Base-by-base conservation (phyloP, 352 stramenopile genomes). In the Bremia lactucae region DNA sequence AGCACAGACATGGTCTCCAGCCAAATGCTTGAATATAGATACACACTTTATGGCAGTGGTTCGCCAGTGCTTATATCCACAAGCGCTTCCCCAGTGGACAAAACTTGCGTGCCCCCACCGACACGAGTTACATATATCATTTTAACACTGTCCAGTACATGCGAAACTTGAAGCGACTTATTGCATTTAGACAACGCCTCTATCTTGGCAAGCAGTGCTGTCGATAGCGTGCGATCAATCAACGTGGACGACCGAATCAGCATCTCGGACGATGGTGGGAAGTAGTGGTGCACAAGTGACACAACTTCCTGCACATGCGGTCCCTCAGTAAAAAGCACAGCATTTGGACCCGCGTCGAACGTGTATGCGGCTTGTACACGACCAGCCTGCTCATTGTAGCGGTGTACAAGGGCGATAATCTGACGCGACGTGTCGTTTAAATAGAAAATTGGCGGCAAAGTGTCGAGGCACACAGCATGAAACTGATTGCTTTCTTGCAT, bases 401-500 rank as follows among this genome's bases (percentile, higher is more conserved):
- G 72, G 68, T 98, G 92, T 22, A 98, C 78, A 8, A 98, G 49
- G 28, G 62, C 40, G 36, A 91, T 77, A 48, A 95, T 80, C 37
- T 59, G 58, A 29, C 67, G 67, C 19, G 83, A 95, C 24, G 88
- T 53, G 49, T 98, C 91, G 65, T 98, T 98, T 74, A 98, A 87
- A 65, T 99, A 99, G 62, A 97, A 97, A 49, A 99, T 98, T 5
- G 96, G 95, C 36, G 96, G 96, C 55, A 84, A 97, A 13, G 95
- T 98, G 65, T 98, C 95, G 8, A 98, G 71, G 59, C 96, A 99
- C 22, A 86, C 97, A 26, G 95, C 87, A 68, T 99, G 96, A 63
- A 99, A 98, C 56, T 98, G 90, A 72, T 98, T 98, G 46, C 79
- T 93, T 70, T 99, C 96, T 52, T 90, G 76, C 95, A 99, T 99